Evolutionary conservation across 129 eudicot species (phyloP).

Genomic region (Glebionis coronaria): DNA sequence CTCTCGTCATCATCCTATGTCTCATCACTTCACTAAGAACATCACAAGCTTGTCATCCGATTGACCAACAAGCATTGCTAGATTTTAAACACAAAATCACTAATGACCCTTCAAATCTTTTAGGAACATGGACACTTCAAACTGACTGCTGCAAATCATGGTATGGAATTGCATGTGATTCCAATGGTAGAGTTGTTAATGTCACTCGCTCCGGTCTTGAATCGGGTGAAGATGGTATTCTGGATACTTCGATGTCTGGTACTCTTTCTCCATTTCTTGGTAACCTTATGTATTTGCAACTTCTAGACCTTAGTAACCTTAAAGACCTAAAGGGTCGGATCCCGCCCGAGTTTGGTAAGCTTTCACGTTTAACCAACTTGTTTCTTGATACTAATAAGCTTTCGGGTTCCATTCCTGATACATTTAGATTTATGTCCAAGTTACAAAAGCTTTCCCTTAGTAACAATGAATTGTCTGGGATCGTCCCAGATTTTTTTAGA

Average conservation of each 20-base stretch:
- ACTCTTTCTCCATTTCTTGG: constrained; percentile 75
- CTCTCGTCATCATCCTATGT: constrained; percentile 30
- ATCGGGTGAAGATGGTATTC: constrained; percentile 46
- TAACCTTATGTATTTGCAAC: constrained; percentile 59
- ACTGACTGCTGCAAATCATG: constrained; percentile 74
- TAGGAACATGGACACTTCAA: constrained; percentile 53
- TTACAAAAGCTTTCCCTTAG: constrained; percentile 51
- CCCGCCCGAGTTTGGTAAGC: constrained; percentile 70
- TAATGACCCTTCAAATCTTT: constrained; percentile 61
- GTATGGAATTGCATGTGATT: constrained; percentile 73
- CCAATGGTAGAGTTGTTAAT: constrained; percentile 61
- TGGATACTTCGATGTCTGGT: constrained; percentile 73
- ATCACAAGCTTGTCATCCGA: constrained; percentile 49
- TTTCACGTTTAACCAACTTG: constrained; percentile 45
- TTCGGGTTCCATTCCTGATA: constrained; percentile 50
- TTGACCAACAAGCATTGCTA: constrained; percentile 66
- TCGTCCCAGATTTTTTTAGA: constrained; percentile 36
- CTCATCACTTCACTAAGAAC: constrained; percentile 9
- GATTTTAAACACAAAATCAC: constrained; percentile 58
- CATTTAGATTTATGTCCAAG: constrained; percentile 38
- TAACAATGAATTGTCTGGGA: constrained; percentile 46
- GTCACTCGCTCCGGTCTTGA: constrained; percentile 59
- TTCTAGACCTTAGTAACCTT: constrained; percentile 73
- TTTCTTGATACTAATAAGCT: constrained; percentile 63
- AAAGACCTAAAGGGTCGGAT: constrained; percentile 57